These are phyloP conservation scores for Hypericum androsaemum DNA, from an alignment of 345 rosid genomes.

Conservation along the genomic window DNA sequence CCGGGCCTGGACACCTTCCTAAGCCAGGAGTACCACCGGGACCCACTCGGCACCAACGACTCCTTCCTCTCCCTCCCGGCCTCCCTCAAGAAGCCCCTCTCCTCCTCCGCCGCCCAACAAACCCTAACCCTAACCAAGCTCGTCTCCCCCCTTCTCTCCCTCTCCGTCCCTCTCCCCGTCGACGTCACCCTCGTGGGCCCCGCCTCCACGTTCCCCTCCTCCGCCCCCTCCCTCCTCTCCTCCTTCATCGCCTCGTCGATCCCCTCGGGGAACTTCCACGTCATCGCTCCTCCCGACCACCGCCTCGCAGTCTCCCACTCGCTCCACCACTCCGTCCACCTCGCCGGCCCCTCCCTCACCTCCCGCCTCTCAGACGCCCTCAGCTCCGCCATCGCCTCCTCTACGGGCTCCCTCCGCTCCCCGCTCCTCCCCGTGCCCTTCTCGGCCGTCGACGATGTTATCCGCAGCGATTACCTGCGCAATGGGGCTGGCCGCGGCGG, in stretches of 20 bases:
- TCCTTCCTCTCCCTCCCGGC: conserved; percentile 16
- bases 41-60: conserved; percentile 63
- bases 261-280: conserved; percentile 23
- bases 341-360: conserved; percentile 14
- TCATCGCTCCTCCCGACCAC: conserved; percentile 16
- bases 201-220: conserved; percentile 19
- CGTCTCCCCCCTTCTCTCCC: conserved; percentile 6
- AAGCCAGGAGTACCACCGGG: conserved; percentile 21
- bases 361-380: conserved; percentile 38
- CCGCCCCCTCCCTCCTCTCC: conserved; percentile 14
- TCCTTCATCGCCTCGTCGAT: conserved; percentile 18
- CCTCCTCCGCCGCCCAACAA: conserved; percentile 2
- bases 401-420: conserved; percentile 54
- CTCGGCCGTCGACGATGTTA: conserved; percentile 38
- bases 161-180: conserved; percentile 20
- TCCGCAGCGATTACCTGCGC: conserved; percentile 52
- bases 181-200: conserved; percentile 11
- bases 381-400: conserved; percentile 23
- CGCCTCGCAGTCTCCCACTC: not conserved
- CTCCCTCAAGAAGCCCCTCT: conserved; percentile 19
- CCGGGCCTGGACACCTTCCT: conserved; percentile 28
- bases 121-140: too few species aligned
- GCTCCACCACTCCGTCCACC: conserved; percentile 10
- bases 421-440: conserved; percentile 51
- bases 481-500: conserved; percentile 65